Base-by-base conservation (phyloP, 306 rosid genomes). In the Herpetospermum pedunculosum region DNA sequence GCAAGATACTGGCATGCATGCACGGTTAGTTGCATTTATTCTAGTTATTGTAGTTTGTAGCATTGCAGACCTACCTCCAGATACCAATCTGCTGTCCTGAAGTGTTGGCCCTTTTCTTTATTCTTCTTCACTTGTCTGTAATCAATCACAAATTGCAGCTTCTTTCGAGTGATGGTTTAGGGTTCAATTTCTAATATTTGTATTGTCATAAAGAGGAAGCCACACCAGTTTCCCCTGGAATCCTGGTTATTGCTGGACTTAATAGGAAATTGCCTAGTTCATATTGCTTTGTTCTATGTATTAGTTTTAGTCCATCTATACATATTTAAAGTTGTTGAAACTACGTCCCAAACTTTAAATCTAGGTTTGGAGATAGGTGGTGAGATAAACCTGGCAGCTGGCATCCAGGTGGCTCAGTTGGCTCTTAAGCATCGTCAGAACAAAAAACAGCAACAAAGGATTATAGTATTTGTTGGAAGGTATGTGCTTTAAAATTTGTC, bases 341-440 rank as follows among this genome's bases (percentile, higher is more conserved):
- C 25, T 70, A 26, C 19, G 13, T 70, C 74, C 58, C n/a, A 2
- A 70, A 16, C 74, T 18, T 46, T 29, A 8, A 46, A 76, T 76
- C 8, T 78, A 94, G 99, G 99, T 70, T 83, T 89, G 80, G 99
- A 89, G 82, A 83, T 88, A 41, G 97, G 99, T 23, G 96, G 99
- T 73, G 97, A 88, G 85, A 89, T 88, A 96, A 88, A 91, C 84
- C 84, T 94, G 79, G 97, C 97, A 47, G 90, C 96, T 77, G 95
- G 92, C 19, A 91, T 94, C 82, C 99, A 91, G 84, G 96, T 94
- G 81, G 97, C 99, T 67, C 97, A 94, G 75, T 82, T 94, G 83
- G 99, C 99, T 50, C 92, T 94, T 63, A 94, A 94, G 84, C 97
- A 94, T 85, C 88, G 99, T 37, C 99, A 94, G 81, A 94, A 91